phyloP scores from a whole-genome alignment of 2,329 filamentous ascomycete species.

The Rhynchosporium graminicola region DNA sequence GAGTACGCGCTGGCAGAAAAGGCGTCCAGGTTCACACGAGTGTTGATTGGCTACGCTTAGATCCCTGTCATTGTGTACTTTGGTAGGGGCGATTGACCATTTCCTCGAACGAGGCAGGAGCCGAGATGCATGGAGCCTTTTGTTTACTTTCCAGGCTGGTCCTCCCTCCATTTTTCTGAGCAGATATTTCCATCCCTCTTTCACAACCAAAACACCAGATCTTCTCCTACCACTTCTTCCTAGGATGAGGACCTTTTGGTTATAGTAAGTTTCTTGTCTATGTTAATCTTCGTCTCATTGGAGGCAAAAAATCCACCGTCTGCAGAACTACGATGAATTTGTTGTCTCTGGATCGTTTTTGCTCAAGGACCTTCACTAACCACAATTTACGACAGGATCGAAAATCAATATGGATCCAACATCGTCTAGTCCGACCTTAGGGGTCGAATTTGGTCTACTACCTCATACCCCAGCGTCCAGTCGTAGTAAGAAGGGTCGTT shows the following conservation, averaged over 20 bases:
- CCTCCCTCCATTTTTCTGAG: conserved; percentile 3
- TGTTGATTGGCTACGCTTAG: conserved; percentile 13
- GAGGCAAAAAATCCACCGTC: background rate
- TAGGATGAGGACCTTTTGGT: conserved; percentile 16
- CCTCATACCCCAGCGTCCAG: conserved; percentile 22
- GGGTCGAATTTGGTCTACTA: conserved; percentile 20
- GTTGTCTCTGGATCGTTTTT: background rate
- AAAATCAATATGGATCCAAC: conserved; percentile 26
- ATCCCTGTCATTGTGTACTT: background rate
- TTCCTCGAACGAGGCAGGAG: conserved; percentile 20
- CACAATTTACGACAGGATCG: background rate
- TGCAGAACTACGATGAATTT: background rate
- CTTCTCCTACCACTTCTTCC: conserved; percentile 1
- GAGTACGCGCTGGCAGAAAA: conserved; percentile 17
- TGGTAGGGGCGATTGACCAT: conserved; percentile 12
- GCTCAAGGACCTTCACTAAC: background rate
- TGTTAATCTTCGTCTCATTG: background rate
- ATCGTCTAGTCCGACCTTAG: conserved; percentile 25
- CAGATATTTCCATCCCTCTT: conserved; percentile 1
- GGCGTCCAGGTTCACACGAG: background rate
- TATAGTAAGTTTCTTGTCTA: conserved; percentile 6
- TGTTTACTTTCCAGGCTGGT: conserved; percentile 15
- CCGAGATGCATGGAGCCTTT: conserved; percentile 5
- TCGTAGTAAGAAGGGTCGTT: conserved; percentile 14
- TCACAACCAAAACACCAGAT: conserved; percentile 12